Conservation (phyloP, 2,329 filamentous ascomycete species). For the Blastomyces gilchristii region DNA sequence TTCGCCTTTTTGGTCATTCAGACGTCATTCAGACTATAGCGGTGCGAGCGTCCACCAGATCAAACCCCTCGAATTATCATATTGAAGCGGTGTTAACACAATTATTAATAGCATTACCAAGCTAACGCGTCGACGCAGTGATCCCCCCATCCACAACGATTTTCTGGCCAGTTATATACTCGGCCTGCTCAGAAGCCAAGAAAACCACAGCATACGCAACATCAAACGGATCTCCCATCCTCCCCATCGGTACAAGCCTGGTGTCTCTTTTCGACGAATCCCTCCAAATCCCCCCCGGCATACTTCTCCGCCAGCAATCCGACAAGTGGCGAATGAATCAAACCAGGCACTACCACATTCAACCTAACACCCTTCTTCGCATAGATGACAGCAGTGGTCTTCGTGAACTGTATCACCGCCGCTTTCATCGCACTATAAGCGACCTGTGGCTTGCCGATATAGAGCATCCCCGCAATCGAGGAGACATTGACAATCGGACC, state of each 20-base stretch:
- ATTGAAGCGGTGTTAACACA: too few relatives aligned
- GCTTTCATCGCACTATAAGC: slow-evolving; percentile 46
- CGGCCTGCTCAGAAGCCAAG: slow-evolving; percentile 48
- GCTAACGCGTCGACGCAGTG: slow-evolving; percentile 7
- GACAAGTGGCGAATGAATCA: slow-evolving; percentile 48
- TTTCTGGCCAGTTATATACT: slow-evolving; percentile 51
- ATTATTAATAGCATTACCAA: background rate
- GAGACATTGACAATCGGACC: slow-evolving; percentile 41
- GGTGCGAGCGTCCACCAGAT: background rate
- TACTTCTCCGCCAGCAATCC: slow-evolving; percentile 38
- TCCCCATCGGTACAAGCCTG: slow-evolving; percentile 44
- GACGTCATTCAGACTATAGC: background rate
- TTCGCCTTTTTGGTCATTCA: background rate
- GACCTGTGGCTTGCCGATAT: slow-evolving; percentile 44
- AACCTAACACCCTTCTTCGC: slow-evolving; percentile 34
- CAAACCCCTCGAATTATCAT: too few relatives aligned
- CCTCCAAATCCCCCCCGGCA: slow-evolving; percentile 38
- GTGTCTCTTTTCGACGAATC: slow-evolving; percentile 43
- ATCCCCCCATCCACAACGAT: slow-evolving; percentile 41
- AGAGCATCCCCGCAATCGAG: slow-evolving; percentile 44
- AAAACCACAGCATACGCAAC: slow-evolving; percentile 49
- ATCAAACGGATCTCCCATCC: slow-evolving; percentile 51
- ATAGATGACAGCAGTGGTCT: slow-evolving; percentile 40
- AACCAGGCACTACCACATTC: slow-evolving; percentile 47
- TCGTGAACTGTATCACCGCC: slow-evolving; percentile 43